These are phyloP conservation scores for Heliosperma pusillum DNA, from an alignment of 148 eudicot species.

Conservation along the genomic window DNA sequence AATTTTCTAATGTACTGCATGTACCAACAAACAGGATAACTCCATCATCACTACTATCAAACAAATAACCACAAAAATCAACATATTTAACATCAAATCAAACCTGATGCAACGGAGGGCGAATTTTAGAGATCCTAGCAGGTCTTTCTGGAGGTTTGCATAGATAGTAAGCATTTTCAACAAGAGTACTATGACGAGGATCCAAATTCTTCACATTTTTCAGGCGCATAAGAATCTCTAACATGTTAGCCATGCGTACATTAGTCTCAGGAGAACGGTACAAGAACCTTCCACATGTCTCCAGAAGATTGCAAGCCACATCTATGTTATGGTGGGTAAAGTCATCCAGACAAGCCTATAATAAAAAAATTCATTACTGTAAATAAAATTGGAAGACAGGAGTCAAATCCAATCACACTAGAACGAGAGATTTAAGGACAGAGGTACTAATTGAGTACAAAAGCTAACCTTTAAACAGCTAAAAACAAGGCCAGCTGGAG, in stretches of 20 bases:
- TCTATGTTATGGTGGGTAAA: conserved; percentile 96
- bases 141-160: conserved; percentile 98
- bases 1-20: conserved; percentile 90
- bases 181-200: conserved; percentile 97
- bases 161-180: conserved; percentile 95
- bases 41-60: conserved; percentile 15
- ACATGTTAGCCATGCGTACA: conserved; percentile 93
- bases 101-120: conserved; percentile 98
- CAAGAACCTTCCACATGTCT: conserved; percentile 92
- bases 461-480: conserved; percentile 78
- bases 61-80: conserved; percentile 3
- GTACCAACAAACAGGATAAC: conserved; percentile 21
- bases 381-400: not conserved
- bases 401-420: conserved; percentile 2
- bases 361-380: conserved; percentile 14
- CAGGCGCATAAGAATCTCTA: conserved; percentile 95
- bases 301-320: conserved; percentile 98
- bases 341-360: conserved; percentile 92
- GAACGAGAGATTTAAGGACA: not conserved
- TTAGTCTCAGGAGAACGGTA: conserved; percentile 94
- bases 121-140: conserved; percentile 88
- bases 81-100: conserved; percentile 5
- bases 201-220: conserved; percentile 97
- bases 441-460: not conserved
- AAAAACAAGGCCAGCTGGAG: conserved; percentile 76